Evolutionary conservation across 257 asterid genomes (phyloP).

Genomic region (Coffea eugenioides): DNA sequence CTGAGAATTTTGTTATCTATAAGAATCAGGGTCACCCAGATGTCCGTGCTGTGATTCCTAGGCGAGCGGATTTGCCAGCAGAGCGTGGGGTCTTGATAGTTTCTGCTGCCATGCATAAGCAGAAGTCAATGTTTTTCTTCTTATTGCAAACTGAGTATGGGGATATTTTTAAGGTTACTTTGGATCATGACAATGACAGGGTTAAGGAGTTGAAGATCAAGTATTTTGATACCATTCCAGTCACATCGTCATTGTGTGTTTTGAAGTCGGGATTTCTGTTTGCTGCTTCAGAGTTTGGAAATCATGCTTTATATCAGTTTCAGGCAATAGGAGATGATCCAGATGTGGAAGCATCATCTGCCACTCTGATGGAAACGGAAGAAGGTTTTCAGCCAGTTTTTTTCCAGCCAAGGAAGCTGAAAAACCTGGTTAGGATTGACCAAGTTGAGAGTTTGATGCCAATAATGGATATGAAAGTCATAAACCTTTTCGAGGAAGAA

Average conservation of each 20-base stretch:
- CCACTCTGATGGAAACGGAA: conserved; percentile 93
- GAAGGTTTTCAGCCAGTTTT: conserved; percentile 98
- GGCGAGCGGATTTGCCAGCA: conserved; percentile 91
- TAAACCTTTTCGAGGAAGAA: conserved; percentile 89
- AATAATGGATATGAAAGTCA: conserved; percentile 90
- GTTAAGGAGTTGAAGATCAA: conserved; percentile 89
- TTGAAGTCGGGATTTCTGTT: conserved; percentile 93
- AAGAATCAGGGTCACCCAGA: conserved; percentile 96
- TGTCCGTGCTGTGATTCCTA: conserved; percentile 92
- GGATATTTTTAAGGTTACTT: conserved; percentile 79
- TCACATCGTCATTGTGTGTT: conserved; percentile 87
- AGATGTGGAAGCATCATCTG: conserved; percentile 91
- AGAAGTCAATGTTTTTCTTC: conserved; percentile 96
- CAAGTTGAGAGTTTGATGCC: conserved; percentile 97
- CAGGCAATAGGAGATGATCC: conserved; percentile 96
- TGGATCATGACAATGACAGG: conserved; percentile 82
- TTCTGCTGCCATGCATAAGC: conserved; percentile 93
- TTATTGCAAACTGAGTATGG: conserved; percentile 98
- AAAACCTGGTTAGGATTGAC: conserved; percentile 87
- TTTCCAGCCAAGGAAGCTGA: conserved; percentile 94
- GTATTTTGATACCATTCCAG: conserved; percentile 95
- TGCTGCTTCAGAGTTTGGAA: conserved; percentile 98
- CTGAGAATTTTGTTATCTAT: conserved; percentile 92
- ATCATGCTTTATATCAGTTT: conserved; percentile 95
- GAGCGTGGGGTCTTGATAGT: conserved; percentile 97